Evolutionary conservation across 805 yeast species (phyloP).

Genomic region (Candida peoriensis): DNA sequence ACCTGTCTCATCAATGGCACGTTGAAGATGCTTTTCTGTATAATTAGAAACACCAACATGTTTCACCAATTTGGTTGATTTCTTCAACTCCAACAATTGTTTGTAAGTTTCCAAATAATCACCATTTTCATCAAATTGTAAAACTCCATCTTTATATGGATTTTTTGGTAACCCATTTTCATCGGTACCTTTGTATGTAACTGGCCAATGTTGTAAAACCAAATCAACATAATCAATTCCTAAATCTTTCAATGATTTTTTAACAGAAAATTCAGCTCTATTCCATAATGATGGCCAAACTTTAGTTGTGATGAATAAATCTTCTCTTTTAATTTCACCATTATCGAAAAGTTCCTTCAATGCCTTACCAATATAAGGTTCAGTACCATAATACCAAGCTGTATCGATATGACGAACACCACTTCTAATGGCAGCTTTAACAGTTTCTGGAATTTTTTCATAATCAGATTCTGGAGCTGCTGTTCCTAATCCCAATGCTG

Average conservation of each 20-base stretch:
- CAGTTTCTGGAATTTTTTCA: conserved; percentile 45
- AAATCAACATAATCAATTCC: conserved; percentile 74
- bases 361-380: conserved; percentile 46
- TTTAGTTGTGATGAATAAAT: conserved; percentile 69
- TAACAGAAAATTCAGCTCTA: conserved; percentile 46
- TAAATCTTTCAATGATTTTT: conserved; percentile 52
- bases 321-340: conserved; percentile 45
- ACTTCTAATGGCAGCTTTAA: conserved; percentile 30
- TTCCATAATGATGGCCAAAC: conserved; percentile 57
- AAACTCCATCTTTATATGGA: conserved; percentile 32
- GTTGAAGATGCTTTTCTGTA: conserved; percentile 33
- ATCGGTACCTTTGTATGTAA: conserved; percentile 58
- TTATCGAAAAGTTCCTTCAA: conserved; percentile 39
- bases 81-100: conserved; percentile 47
- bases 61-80: conserved; percentile 40
- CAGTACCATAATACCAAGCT: conserved; percentile 67
- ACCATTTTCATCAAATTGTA: conserved; percentile 31
- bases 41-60: conserved; percentile 60
- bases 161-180: conserved; percentile 44
- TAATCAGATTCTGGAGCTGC: conserved; percentile 46
- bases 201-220: conserved; percentile 78
- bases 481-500: conserved; percentile 68
- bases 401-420: conserved; percentile 76
- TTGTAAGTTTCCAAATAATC: conserved; percentile 50
- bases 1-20: conserved; percentile 37